phyloP scores from a whole-genome alignment of 2,329 filamentous ascomycete genomes.

The Fusarium denticulatum region DNA sequence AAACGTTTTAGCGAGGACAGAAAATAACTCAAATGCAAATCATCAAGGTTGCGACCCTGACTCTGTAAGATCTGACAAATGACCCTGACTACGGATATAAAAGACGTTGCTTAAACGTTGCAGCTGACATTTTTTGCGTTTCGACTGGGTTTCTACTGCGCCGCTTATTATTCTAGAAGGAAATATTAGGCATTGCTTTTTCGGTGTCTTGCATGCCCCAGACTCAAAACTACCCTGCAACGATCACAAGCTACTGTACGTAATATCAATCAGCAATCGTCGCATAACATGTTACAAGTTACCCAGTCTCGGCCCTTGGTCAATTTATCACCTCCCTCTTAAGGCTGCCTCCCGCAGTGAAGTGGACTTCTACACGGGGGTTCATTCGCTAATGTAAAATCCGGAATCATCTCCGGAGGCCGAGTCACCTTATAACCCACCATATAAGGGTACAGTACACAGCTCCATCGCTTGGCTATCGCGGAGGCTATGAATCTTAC shows the following conservation, averaged over 20 bases:
- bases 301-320: neutral
- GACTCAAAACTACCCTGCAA: conserved; percentile 11
- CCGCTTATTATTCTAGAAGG: neutral
- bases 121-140: neutral
- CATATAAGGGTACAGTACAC: neutral
- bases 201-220: neutral
- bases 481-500: neutral
- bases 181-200: neutral
- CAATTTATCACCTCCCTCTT: conserved; percentile 17
- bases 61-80: neutral
- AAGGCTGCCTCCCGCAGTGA: conserved; percentile 21
- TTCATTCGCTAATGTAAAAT: neutral
- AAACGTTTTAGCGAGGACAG: neutral
- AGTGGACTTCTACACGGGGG: neutral
- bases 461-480: neutral
- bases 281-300: neutral
- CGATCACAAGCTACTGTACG: neutral
- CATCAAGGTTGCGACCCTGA: neutral
- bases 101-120: neutral
- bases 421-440: neutral
- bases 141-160: neutral
- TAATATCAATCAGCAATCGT: conserved; percentile 8
- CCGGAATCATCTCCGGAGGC: conserved; percentile 4
- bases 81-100: neutral
- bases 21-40: neutral